Base-by-base conservation (phyloP, 164 flowering plant species). In the Chimonanthus salicifolius region DNA sequence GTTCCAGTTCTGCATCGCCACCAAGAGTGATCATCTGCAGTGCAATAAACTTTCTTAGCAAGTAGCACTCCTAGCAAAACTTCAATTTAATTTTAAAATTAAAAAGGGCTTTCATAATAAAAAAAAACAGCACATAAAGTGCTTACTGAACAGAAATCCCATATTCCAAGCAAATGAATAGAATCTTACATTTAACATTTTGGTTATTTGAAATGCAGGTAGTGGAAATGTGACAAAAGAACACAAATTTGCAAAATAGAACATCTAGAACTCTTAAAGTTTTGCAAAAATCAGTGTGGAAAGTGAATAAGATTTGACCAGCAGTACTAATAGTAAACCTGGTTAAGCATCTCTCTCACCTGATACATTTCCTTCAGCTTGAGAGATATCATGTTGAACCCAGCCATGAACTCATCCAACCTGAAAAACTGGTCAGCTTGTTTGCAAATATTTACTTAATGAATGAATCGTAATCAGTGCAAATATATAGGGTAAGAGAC, bases 1-100 rank as follows among this genome's bases (percentile, higher is more conserved):
- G 82, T 80, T 96, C 99, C 71, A 96, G 87, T 77, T 96, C 99
- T 15, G 99, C 99, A 87, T 94, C 99, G 47, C 99, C 99, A 75
- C 99, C 99, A 63, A 96, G 97, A 0, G 99, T 96, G 71, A 96
- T 96, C 99, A 96, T 96, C 99, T 96, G 87, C 66, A 73, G n/a
- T 62, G 81, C 68, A 49, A 13, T 7, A 47, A 18, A 3, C 10
- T 15, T 11, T 11, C 47, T 66, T 44, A 44, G 20, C 11, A 45
- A 66, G 45, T 33, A 44, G 48, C 60, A 11, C 5, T n/a, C 16
- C 16, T 54, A 54, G 60, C 60, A 15, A 54, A 54, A n/a, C 16
- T 9, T 54, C 60, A 3, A 33, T 33, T 33, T 33, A 33, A 33
- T 33, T 33, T 33, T 33, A 33, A 33, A 33, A 33, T 33, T 33